Percentiles rank a stretch among this genome's conserved stretches.
Evolutionary conservation across 495 filamentous ascomycete species (phyloP).

Genomic region (Terfezia boudieri): DNA sequence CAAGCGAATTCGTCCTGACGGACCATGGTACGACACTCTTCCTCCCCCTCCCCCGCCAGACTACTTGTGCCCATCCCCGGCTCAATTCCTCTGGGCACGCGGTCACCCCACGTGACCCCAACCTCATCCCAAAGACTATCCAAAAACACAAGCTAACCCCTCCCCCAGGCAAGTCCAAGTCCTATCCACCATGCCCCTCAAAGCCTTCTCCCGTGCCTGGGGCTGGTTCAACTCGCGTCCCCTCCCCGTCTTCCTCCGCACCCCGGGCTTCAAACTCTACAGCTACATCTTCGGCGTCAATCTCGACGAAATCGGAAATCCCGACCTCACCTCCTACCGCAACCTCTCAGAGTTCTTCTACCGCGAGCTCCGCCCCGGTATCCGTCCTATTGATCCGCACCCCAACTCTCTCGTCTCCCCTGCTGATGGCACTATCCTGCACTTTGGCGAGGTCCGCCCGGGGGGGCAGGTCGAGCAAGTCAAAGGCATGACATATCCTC

Average conservation of each 20-base stretch:
- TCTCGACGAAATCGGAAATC: slow-evolving; percentile 65
- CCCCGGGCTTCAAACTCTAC: slow-evolving; percentile 91
- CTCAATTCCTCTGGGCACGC: too few species aligned
- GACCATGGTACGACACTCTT: background rate
- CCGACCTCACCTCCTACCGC: slow-evolving; percentile 67
- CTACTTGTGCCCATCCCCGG: background rate
- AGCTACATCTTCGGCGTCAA: slow-evolving; percentile 77
- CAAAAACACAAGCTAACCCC: background rate
- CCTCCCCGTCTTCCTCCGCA: slow-evolving; percentile 72
- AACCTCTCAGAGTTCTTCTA: slow-evolving; percentile 98
- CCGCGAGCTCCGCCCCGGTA: slow-evolving; percentile 71
- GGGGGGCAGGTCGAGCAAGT: slow-evolving; percentile 89
- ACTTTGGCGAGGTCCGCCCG: slow-evolving; percentile 75
- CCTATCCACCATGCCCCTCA: slow-evolving; percentile 87
- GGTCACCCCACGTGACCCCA: too few species aligned
- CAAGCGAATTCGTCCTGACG: slow-evolving; percentile 10
- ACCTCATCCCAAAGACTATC: too few species aligned
- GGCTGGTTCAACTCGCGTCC: slow-evolving; percentile 83
- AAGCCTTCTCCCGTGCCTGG: slow-evolving; percentile 83
- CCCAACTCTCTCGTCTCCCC: slow-evolving; percentile 60
- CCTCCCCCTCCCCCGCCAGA: background rate
- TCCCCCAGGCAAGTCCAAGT: slow-evolving; percentile 61
- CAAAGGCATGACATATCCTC: slow-evolving; percentile 92
- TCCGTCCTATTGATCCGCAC: slow-evolving; percentile 66
- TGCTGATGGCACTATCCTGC: slow-evolving; percentile 71